phyloP scores from a whole-genome alignment of 441 rosid genomes.

The Syzygium syzygioides region DNA sequence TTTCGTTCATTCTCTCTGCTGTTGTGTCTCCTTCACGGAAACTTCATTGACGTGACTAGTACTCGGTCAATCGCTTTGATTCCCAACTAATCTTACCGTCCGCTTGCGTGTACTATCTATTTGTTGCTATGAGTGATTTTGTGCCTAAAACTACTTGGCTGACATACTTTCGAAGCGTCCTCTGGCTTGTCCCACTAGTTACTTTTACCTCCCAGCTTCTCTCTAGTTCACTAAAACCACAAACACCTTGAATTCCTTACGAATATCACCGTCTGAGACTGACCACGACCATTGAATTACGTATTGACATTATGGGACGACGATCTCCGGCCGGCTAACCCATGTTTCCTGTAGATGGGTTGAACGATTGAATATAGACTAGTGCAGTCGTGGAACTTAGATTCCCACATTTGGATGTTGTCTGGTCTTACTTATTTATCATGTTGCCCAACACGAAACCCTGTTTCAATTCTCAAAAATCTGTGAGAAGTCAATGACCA shows the following conservation, averaged over 20 bases:
- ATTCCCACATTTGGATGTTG: background rate
- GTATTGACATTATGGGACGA: background rate
- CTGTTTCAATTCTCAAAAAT: background rate
- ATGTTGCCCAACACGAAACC: background rate
- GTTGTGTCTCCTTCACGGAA: background rate
- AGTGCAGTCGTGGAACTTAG: background rate
- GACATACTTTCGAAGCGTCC: background rate
- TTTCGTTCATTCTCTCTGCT: background rate
- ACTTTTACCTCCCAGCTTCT: background rate
- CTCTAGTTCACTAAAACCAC: background rate
- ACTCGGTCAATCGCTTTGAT: background rate
- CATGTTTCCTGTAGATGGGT: background rate
- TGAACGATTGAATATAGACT: background rate
- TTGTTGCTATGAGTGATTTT: background rate
- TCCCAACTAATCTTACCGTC: background rate
- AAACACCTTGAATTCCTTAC: background rate
- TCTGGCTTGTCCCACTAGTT: background rate
- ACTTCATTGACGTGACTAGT: background rate
- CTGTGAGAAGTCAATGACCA: too few species aligned
- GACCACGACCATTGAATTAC: background rate
- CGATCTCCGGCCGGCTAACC: background rate
- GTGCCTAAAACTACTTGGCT: background rate
- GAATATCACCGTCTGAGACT: background rate
- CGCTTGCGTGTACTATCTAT: background rate
- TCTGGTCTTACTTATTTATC: background rate